These are phyloP conservation scores for Trichoderma atroviride DNA, from an alignment of 2,329 filamentous ascomycete species.

Conservation along the genomic window DNA sequence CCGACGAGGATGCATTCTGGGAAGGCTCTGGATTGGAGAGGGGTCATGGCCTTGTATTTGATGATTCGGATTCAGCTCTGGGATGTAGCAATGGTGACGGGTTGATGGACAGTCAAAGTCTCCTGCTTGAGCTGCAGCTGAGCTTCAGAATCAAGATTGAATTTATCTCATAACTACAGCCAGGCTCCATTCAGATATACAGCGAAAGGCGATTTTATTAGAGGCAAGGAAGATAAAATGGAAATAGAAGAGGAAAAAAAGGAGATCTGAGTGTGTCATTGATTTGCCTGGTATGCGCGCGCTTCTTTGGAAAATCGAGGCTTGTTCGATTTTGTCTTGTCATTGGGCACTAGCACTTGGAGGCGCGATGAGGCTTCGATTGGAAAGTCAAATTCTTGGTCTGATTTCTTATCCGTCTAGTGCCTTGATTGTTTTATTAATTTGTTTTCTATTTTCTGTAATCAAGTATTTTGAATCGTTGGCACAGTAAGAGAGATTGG, in stretches of 20 bases:
- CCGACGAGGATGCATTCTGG: constrained; percentile 34
- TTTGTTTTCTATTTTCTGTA: background rate
- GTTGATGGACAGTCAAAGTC: background rate
- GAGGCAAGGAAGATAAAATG: no score
- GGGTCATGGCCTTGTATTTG: background rate
- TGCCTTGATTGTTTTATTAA: background rate
- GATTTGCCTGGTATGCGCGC: background rate
- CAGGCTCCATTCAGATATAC: background rate
- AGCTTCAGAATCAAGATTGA: background rate
- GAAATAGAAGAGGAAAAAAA: background rate
- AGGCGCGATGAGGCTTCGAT: background rate
- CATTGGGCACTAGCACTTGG: background rate
- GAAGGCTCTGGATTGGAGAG: background rate
- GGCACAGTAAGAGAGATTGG: background rate
- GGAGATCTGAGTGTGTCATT: background rate
- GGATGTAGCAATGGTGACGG: background rate
- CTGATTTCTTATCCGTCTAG: background rate
- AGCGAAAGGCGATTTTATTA: background rate
- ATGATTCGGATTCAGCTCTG: background rate
- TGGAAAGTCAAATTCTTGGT: background rate
- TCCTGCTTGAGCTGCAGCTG: background rate
- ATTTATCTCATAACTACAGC: background rate
- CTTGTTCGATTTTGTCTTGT: background rate
- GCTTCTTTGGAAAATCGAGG: background rate
- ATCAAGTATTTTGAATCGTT: accelerated